phyloP scores from a whole-genome alignment of 352 stramenopile genomes.

The Globisporangium echinulatum region DNA sequence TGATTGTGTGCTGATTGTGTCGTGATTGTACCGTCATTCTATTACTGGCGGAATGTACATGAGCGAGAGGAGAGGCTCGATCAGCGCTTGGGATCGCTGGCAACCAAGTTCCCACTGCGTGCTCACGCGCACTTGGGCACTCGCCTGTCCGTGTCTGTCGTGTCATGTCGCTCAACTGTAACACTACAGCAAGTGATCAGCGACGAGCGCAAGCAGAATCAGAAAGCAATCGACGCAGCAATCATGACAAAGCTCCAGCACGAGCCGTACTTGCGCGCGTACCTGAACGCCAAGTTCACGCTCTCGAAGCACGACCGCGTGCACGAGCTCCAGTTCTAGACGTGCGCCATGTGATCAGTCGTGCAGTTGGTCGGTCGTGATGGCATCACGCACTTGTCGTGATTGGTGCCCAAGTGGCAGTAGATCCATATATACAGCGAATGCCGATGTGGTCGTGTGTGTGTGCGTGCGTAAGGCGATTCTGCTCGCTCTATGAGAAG shows the following conservation, averaged over 20 bases:
- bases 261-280: conserved; percentile 95
- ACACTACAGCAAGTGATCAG: conserved; percentile 75
- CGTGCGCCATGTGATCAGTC: too few relatives aligned
- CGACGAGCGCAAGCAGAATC: conserved; percentile 97
- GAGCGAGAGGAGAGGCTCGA: conserved; percentile 10
- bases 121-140: conserved; percentile 16
- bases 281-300: conserved; percentile 98
- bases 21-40: neutral
- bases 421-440: too few relatives aligned
- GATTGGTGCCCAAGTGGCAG: too few relatives aligned
- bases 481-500: neutral
- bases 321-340: conserved; percentile 99
- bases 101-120: conserved; percentile 74
- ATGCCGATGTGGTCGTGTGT: neutral
- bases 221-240: conserved; percentile 96
- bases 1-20: neutral
- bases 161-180: neutral
- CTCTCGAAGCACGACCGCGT: conserved; percentile 96
- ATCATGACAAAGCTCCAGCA: conserved; percentile 82
- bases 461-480: neutral
- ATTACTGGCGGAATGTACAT: too few relatives aligned
- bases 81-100: conserved; percentile 90
- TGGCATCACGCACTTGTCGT: too few relatives aligned
- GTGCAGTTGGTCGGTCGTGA: too few relatives aligned
- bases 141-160: conserved; percentile 3